Evolutionary conservation across 805 yeast species (phyloP).

Genomic region (Ogataea polymorpha): DNA sequence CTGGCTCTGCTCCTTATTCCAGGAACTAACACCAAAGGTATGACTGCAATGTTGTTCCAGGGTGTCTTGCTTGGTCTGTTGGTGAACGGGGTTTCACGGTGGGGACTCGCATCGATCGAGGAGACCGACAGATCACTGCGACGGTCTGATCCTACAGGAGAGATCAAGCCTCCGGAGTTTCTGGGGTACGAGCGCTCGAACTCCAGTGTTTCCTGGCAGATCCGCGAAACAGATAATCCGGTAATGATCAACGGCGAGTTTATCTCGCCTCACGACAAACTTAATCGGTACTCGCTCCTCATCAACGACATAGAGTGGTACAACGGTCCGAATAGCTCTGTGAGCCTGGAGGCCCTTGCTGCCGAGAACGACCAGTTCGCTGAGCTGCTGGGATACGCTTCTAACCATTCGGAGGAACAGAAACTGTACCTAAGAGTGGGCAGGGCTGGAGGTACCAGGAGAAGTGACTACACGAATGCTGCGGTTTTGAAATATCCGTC

Average conservation of each 20-base stretch:
- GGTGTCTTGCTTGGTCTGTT: conserved; percentile 81
- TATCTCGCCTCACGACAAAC: conserved; percentile 27
- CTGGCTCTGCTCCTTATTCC: conserved; percentile 75
- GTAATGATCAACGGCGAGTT: conserved; percentile 26
- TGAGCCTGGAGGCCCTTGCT: conserved; percentile 41
- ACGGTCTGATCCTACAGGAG: conserved; percentile 71
- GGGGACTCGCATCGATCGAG: conserved; percentile 91
- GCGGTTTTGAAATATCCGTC: conserved; percentile 58
- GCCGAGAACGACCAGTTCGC: conserved; percentile 29
- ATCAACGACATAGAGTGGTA: conserved; percentile 78
- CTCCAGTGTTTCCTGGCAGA: conserved; percentile 39
- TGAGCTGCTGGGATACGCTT: conserved; percentile 31
- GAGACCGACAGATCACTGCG: conserved; percentile 68
- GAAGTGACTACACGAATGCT: conserved; percentile 66
- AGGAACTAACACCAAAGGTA: conserved; percentile 75
- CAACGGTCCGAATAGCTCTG: conserved; percentile 48
- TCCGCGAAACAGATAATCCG: conserved; percentile 14
- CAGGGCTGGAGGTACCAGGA: conserved; percentile 27
- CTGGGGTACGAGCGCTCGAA: conserved; percentile 31
- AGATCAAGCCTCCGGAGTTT: conserved; percentile 49
- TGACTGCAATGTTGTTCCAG: conserved; percentile 70
- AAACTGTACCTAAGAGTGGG: conserved; percentile 58
- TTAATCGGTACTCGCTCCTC: conserved; percentile 59
- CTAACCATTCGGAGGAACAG: conserved; percentile 32
- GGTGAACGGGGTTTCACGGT: conserved; percentile 80